Evolutionary conservation across 495 filamentous ascomycete genomes (phyloP).

Genomic region (Tuber borchii): DNA sequence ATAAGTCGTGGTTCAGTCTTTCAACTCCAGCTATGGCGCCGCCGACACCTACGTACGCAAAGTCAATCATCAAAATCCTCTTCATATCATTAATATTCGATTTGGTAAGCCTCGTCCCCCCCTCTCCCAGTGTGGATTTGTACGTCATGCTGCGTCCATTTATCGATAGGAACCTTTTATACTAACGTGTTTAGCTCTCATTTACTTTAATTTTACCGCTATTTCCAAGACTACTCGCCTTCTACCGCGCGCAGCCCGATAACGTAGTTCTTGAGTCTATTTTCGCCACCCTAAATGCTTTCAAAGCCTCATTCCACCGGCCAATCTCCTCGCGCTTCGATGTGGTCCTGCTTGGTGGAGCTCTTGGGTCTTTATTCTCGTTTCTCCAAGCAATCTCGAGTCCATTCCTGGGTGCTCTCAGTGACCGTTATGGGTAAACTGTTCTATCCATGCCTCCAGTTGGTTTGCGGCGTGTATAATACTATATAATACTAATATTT

Average conservation of each 20-base stretch:
- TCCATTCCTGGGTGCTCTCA: constrained; percentile 80
- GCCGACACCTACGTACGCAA: constrained; percentile 44
- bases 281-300: constrained; percentile 78
- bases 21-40: constrained; percentile 17
- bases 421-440: constrained; percentile 67
- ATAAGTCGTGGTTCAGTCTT: constrained; percentile 7
- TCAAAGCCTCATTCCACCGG: constrained; percentile 86
- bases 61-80: constrained; percentile 73
- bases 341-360: constrained; percentile 91
- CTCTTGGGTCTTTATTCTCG: constrained; percentile 87
- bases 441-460: neutral
- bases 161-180: constrained; percentile 16
- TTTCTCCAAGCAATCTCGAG: constrained; percentile 89
- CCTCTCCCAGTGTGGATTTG: neutral
- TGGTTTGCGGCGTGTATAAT: neutral
- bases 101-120: constrained; percentile 48
- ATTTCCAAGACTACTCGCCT: constrained; percentile 87
- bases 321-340: constrained; percentile 96
- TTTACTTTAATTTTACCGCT: constrained; percentile 98
- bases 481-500: neutral
- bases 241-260: constrained; percentile 63
- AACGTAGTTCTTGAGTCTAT: constrained; percentile 67
- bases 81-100: constrained; percentile 67
- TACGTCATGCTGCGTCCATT: constrained; percentile 6
- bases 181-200: constrained; percentile 53